Base-by-base conservation (phyloP, 2,329 filamentous ascomycete genomes). In the Ceratocystiopsis sp. region DNA sequence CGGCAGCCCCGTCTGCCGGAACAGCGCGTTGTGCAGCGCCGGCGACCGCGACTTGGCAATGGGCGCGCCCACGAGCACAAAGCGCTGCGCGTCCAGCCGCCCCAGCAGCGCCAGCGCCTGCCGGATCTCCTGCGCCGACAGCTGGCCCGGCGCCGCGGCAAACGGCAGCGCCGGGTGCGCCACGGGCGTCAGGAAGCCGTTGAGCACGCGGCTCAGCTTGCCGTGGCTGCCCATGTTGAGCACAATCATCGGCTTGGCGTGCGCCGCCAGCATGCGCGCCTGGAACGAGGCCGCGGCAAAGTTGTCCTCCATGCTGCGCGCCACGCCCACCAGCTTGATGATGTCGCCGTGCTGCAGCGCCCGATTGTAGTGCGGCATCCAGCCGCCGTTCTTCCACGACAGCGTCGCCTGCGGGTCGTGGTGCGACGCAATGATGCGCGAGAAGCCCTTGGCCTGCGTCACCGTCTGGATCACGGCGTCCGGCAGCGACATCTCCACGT, bases 141-240 rank as follows among this genome's bases (percentile, higher is more conserved):
- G 71, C 56, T 98, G 91, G 2, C 91, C 91, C 4, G 91, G 89
- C 0, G 91, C 91, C 35, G 91, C 89, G 57, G 91, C 91, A 62
- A 87, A 85, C 0, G 89, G 86, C n/a, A 96, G 68, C 13, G 72
- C 73, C 2, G 85, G 83, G 58, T 96, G 91, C 3, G 85, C 86
- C 14, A 98, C 91, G 0, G 91, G 91, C 0, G 91, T 96, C 66
- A 98, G 76, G 66, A 96, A 96, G 29, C 73, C 69, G 60, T 98
- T 98, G 46, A 93, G 66, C 38, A 98, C 80, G 33, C 91, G 79
- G 55, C 85, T 94, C 37, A 95, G 71, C 63, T 94, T 91, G 40
- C 91, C 91, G 21, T 74, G 67, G 40, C 75, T 68, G 29, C 89
- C 87, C 89, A 98, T 96, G 61, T 98, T 98, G 57, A 98, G 81